Base-by-base conservation (phyloP, 192 early-diverging fungal species). In the Backusella sp. region DNA sequence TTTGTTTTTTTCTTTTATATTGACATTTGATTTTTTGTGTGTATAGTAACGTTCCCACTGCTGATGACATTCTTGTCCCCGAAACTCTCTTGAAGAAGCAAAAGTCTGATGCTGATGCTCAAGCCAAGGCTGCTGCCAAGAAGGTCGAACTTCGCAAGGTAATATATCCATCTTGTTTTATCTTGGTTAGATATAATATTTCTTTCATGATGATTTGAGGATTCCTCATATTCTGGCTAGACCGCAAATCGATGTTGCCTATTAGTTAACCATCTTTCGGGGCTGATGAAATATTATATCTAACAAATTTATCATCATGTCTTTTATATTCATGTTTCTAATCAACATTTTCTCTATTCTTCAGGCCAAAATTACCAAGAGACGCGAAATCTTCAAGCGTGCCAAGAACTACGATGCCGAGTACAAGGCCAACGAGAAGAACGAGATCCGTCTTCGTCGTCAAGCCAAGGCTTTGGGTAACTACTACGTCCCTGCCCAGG, bases 391-490 rank as follows among this genome's bases (percentile, higher is more conserved):
- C 89, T 98, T 98, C 95, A 98, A 98, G 92, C 96, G 97, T 81
- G 98, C 98, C 76, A 95, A 97, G 89, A 88, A 94, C 89, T 98
- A 99, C 89, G 94, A 96, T 84, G 94, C 94, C 84, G 97, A 99
- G 91, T 97, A 98, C 93, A 90, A 89, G 80, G 84, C 88, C 76
- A 89, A 90, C 79, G 97, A 98, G 91, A 86, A 90, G 56, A 88
- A 95, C 62, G 94, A 97, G 86, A 88, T 98, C 85, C 92, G 95
- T 83, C 95, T 97, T 62, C 87, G 89, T 82, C 96, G 98, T 86
- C 91, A 94, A 88, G 97, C 98, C 86, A 95, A 94, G 88, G 88
- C 91, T 82, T 76, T 84, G 70, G 95, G 95, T 79, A 92, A 90
- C 88, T 98, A 94, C 90, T 98, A 95, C 87, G 97, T 99, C 42